Conservation (phyloP, 116 monocot genomes). For the Posidonia oceanica region DNA sequence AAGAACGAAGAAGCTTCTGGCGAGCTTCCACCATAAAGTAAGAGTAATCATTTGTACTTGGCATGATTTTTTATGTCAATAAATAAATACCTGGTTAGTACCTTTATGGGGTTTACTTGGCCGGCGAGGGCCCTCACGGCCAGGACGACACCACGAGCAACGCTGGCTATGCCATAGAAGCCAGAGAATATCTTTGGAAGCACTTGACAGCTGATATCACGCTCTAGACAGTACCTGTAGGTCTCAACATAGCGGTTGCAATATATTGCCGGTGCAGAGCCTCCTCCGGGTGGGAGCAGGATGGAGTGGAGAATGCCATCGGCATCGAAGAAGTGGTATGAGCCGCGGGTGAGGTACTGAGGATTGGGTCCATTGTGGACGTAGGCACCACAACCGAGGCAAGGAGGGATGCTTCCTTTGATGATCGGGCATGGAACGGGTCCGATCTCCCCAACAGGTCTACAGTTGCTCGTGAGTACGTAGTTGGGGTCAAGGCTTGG, state of each 20-base stretch:
- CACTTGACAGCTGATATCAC: constrained; percentile 46
- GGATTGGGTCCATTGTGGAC: constrained; percentile 93
- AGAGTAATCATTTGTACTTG: too few relatives aligned
- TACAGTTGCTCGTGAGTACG: constrained; percentile 47
- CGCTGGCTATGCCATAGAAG: constrained; percentile 43
- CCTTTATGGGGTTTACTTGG: constrained; percentile 49
- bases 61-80: too few relatives aligned
- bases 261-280: constrained; percentile 7
- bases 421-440: constrained; percentile 55
- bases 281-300: constrained; percentile 27
- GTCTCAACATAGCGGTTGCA: constrained; percentile 32
- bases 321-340: constrained; percentile 82
- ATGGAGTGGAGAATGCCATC: constrained; percentile 85
- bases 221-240: constrained; percentile 70
- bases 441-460: constrained; percentile 62
- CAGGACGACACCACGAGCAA: constrained; percentile 47
- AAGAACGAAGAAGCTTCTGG: too few relatives aligned
- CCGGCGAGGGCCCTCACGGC: constrained; percentile 54
- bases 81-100: too few relatives aligned
- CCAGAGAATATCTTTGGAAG: constrained; percentile 64
- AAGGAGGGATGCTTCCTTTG: constrained; percentile 50
- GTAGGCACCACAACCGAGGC: constrained; percentile 73
- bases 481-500: constrained; percentile 55
- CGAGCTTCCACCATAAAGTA: too few relatives aligned
- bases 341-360: constrained; percentile 53